A percentile compares a stretch with the other conserved stretches of the same genome.
phyloP scores from a whole-genome alignment of 768 basidiomycete species.

The Leccinum arenicola region DNA sequence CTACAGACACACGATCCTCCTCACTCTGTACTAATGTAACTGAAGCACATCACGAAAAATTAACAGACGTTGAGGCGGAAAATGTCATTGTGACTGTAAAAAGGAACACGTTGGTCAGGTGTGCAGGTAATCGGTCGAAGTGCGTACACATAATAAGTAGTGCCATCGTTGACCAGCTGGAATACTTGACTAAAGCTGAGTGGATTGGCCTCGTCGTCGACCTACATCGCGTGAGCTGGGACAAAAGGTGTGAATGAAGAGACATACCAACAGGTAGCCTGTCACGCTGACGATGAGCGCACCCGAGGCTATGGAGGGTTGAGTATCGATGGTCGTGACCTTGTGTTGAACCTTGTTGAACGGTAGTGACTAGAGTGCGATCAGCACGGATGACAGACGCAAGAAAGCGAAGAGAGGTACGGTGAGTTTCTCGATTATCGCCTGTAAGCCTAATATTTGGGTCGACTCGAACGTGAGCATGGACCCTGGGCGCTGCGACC shows the following conservation, averaged over 20 bases:
- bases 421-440: conserved; percentile 70
- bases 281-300: conserved; percentile 82
- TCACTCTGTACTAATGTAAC: conserved; percentile 13
- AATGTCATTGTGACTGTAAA: conserved; percentile 73
- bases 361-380: conserved; percentile 55
- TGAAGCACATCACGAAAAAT: conserved; percentile 3
- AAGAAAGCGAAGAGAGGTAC: conserved; percentile 37
- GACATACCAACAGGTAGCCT: conserved; percentile 71
- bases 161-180: conserved; percentile 78
- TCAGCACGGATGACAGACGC: background rate
- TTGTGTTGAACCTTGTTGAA: conserved; percentile 82
- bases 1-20: conserved; percentile 11
- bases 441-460: conserved; percentile 49
- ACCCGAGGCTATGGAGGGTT: conserved; percentile 65
- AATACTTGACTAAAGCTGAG: conserved; percentile 91
- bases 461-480: conserved; percentile 83
- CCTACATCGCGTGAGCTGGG: conserved; percentile 39
- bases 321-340: conserved; percentile 80
- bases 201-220: conserved; percentile 79
- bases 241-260: background rate
- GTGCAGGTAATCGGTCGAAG: background rate
- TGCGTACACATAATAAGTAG: conserved; percentile 82
- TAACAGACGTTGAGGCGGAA: conserved; percentile 84
- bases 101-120: conserved; percentile 3
- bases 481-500: conserved; percentile 63